Conservation (phyloP, 371 early-diverging fungal genomes). For the Rhizomucor pusillus region DNA sequence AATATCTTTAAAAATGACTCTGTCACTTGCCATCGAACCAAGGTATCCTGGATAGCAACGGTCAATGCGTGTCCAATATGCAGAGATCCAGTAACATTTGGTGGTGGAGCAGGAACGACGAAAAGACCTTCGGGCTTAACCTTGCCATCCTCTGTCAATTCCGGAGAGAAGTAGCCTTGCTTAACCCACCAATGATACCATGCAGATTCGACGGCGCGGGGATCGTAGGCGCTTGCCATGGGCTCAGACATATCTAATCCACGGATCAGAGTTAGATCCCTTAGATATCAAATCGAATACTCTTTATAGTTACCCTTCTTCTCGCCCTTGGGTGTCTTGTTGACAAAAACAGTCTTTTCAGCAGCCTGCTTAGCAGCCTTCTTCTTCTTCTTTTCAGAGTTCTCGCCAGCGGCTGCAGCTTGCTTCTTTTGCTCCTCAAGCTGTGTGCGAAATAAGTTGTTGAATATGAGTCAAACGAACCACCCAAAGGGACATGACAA, state of each 20-base stretch:
- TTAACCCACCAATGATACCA: conserved; percentile 98
- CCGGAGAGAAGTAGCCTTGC: conserved; percentile 91
- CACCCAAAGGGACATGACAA: not conserved
- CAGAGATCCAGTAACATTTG: conserved; percentile 99
- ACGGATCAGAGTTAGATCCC: not conserved
- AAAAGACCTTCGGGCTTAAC: conserved; percentile 80
- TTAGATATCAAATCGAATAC: not conserved
- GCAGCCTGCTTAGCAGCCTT: conserved; percentile 52
- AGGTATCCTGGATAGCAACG: conserved; percentile 94
- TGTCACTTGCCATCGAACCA: conserved; percentile 84
- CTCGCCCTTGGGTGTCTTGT: conserved; percentile 86
- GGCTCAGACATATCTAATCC: conserved; percentile 76
- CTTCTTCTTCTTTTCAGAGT: conserved; percentile 62
- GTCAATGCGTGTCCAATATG: conserved; percentile 99
- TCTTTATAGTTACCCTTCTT: conserved; percentile 70
- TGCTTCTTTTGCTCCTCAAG: conserved; percentile 54
- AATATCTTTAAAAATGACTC: not conserved
- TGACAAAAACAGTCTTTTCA: conserved; percentile 62
- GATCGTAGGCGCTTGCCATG: conserved; percentile 88
- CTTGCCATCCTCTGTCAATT: conserved; percentile 72
- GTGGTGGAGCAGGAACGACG: conserved; percentile 97
- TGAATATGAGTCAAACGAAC: not conserved
- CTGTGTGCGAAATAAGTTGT: conserved; percentile 9
- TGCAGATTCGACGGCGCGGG: conserved; percentile 90
- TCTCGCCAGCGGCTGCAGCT: conserved; percentile 26